phyloP scores from a whole-genome alignment of 2,329 filamentous ascomycete species.

The Gnomoniopsis sp. region DNA sequence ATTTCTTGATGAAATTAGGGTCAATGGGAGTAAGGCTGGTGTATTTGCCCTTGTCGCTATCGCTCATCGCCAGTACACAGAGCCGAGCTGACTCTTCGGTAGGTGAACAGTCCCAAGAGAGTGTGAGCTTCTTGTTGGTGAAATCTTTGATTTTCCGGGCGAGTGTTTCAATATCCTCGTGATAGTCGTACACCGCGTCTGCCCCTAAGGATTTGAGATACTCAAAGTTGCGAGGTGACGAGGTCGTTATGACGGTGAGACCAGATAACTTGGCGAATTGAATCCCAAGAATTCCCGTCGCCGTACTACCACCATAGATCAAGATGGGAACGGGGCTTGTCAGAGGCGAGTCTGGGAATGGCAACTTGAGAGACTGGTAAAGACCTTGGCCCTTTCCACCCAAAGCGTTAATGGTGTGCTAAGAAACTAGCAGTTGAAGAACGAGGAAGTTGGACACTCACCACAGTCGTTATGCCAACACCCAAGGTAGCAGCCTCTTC shows the following conservation, averaged over 20 bases:
- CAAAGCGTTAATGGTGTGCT: not conserved
- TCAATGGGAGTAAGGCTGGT: not conserved
- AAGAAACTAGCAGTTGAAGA: too few relatives aligned
- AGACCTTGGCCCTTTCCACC: conserved; percentile 40
- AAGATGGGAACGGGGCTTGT: conserved; percentile 19
- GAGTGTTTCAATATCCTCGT: conserved; percentile 7
- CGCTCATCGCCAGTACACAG: conserved; percentile 5
- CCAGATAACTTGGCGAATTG: conserved; percentile 36
- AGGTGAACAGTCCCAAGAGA: conserved; percentile 18
- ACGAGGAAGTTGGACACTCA: conserved; percentile 19
- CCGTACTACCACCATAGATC: conserved; percentile 46
- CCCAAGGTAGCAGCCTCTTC: conserved; percentile 43
- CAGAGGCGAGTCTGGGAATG: conserved; percentile 39
- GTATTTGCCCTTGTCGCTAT: conserved; percentile 1
- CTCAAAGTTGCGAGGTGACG: conserved; percentile 26
- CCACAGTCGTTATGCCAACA: conserved; percentile 38
- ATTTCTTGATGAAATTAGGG: conserved; percentile 29
- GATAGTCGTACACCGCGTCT: conserved; percentile 17
- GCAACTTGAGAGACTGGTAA: conserved; percentile 42
- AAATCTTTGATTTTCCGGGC: conserved; percentile 3
- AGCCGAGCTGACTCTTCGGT: conserved; percentile 7
- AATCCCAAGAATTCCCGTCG: conserved; percentile 47
- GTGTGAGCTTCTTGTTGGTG: conserved; percentile 4
- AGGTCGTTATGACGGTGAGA: conserved; percentile 32
- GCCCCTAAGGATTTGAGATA: conserved; percentile 17